These are phyloP conservation scores for Steccherinum ochraceum DNA, from an alignment of 768 basidiomycete genomes.

Conservation along the genomic window DNA sequence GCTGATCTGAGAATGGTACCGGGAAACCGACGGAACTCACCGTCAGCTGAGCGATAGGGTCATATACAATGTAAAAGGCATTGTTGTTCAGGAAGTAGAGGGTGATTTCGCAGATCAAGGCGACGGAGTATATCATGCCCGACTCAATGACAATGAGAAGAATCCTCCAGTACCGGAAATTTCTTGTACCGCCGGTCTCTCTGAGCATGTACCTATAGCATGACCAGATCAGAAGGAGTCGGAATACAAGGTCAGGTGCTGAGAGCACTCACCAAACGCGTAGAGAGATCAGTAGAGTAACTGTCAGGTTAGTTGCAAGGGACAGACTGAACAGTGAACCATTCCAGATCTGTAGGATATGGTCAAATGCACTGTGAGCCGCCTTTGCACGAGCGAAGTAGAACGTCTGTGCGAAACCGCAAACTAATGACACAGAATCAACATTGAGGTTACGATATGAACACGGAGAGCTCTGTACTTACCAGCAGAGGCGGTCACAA, in stretches of 20 bases:
- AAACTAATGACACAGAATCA: constrained; percentile 14
- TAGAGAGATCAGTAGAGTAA: constrained; percentile 16
- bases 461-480: constrained; percentile 7
- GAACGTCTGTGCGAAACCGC: constrained; percentile 26
- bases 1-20: not conserved
- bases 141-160: constrained; percentile 18
- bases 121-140: constrained; percentile 24
- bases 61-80: constrained; percentile 32
- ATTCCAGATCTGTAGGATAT: constrained; percentile 26
- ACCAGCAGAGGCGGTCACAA: constrained; percentile 26
- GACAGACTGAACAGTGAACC: constrained; percentile 30
- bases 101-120: constrained; percentile 27
- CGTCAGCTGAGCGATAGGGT: constrained; percentile 30
- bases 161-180: constrained; percentile 21
- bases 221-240: not conserved
- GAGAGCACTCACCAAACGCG: not conserved
- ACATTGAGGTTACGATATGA: not conserved
- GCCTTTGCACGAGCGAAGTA: constrained; percentile 22
- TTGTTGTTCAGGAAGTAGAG: constrained; percentile 28
- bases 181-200: constrained; percentile 7
- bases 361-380: constrained; percentile 27
- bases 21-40: constrained; percentile 10
- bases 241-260: not conserved
- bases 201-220: constrained; percentile 2
- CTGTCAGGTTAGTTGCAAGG: constrained; percentile 27